Evolutionary conservation across 2,329 filamentous ascomycete species (phyloP).

Genomic region (Claviceps sp.): DNA sequence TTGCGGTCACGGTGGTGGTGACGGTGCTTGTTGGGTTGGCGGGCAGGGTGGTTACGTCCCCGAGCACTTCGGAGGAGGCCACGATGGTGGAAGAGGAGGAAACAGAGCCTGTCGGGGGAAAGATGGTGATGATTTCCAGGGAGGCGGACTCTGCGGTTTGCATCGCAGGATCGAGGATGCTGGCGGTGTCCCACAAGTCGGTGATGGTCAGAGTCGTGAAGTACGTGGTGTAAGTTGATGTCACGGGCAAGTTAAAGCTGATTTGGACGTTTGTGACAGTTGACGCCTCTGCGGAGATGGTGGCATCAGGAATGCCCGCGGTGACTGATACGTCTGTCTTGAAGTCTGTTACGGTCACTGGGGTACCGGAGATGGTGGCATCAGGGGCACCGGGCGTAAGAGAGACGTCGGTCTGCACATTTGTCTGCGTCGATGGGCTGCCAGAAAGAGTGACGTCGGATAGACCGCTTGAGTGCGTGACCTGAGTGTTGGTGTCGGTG

Average conservation of each 20-base stretch:
- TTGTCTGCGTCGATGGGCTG: constrained; percentile 12
- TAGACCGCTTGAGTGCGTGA: constrained; percentile 10
- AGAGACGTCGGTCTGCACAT: constrained; percentile 11
- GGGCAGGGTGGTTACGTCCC: constrained; percentile 11
- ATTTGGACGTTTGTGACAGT: constrained; percentile 18
- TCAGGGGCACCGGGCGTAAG: constrained; percentile 13
- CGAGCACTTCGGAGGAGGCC: constrained; percentile 11
- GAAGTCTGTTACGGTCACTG: constrained; percentile 18
- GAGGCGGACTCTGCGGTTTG: constrained; percentile 1
- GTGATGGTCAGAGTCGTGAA: constrained; percentile 17
- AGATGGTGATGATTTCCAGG: constrained; percentile 14
- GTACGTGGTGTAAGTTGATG: constrained; percentile 6
- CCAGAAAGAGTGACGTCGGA: constrained; percentile 17
- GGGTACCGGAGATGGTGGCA: constrained; percentile 16
- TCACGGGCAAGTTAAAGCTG: constrained; percentile 11
- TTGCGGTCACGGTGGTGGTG: constrained; percentile 20
- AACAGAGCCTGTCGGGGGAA: neutral
- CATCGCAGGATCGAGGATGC: neutral
- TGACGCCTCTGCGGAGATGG: constrained; percentile 17
- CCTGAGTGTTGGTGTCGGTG: constrained; percentile 14
- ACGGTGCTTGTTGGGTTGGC: constrained; percentile 13
- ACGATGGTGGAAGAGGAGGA: neutral
- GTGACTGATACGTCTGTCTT: constrained; percentile 16
- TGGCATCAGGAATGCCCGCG: constrained; percentile 18
- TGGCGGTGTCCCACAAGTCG: constrained; percentile 15